Evolutionary conservation across 1,284 basidiomycete species (phyloP).

Genomic region (Phenoliferia sp.): DNA sequence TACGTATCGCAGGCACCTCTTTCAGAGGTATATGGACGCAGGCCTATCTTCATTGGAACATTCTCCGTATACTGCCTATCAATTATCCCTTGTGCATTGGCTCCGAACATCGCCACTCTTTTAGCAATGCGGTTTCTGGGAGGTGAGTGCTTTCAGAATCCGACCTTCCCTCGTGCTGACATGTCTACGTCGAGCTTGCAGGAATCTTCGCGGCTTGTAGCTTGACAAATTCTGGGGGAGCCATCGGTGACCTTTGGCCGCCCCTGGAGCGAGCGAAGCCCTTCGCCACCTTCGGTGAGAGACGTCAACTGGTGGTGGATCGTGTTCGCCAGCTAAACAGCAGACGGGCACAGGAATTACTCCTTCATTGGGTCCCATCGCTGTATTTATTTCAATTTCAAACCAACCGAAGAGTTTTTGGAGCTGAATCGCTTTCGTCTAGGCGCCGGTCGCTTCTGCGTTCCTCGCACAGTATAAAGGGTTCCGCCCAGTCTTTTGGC

Average conservation of each 20-base stretch:
- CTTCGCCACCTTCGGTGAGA: neutral
- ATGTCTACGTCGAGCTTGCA: neutral
- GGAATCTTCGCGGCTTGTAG: constrained; percentile 26
- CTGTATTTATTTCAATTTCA: neutral
- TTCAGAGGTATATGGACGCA: constrained; percentile 40
- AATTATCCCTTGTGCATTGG: constrained; percentile 32
- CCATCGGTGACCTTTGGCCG: neutral
- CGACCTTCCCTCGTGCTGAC: neutral
- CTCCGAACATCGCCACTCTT: constrained; percentile 38
- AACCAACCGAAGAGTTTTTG: neutral
- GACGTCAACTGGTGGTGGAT: too few species aligned
- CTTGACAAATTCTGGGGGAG: constrained; percentile 10
- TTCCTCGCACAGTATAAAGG: neutral
- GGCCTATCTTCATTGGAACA: constrained; percentile 36
- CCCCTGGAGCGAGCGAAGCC: neutral
- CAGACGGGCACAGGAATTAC: neutral
- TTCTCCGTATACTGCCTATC: constrained; percentile 38
- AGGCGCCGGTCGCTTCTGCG: constrained; percentile 38
- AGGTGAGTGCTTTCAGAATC: constrained; percentile 23
- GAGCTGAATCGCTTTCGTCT: constrained; percentile 24
- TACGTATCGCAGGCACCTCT: constrained; percentile 26
- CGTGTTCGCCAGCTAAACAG: neutral
- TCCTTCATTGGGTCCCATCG: neutral
- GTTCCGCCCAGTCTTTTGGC: neutral
- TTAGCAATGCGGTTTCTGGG: constrained; percentile 42